Conservation (phyloP, 2,329 filamentous ascomycete genomes). For the Daldinia eschscholtzii region DNA sequence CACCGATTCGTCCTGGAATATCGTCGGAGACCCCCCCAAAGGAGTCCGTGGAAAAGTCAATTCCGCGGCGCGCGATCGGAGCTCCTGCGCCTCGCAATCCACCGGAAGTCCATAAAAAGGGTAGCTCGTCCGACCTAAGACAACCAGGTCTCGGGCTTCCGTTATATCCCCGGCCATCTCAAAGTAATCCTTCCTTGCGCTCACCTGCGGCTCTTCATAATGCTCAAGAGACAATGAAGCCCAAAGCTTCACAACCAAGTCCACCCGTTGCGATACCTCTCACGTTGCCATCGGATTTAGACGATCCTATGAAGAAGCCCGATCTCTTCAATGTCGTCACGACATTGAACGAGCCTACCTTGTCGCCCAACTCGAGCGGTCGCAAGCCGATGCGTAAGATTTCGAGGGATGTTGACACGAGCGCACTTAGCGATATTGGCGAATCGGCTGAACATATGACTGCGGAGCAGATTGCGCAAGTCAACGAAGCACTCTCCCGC, state of each 20-base stretch:
- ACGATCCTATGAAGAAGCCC: slow-evolving; percentile 34
- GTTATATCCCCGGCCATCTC: slow-evolving; percentile 31
- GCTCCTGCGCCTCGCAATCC: slow-evolving; percentile 19
- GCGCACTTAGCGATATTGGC: slow-evolving; percentile 38
- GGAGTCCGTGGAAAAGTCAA: slow-evolving; percentile 40
- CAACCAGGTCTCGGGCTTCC: slow-evolving; percentile 27
- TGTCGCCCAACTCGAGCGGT: slow-evolving; percentile 26
- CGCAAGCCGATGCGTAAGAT: slow-evolving; percentile 35
- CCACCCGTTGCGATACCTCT: slow-evolving; percentile 20
- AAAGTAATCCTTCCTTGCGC: slow-evolving; percentile 35
- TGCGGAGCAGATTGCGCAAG: slow-evolving; percentile 24
- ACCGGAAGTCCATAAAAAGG: slow-evolving; percentile 35
- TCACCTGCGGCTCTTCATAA: slow-evolving; percentile 21
- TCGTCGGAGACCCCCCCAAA: slow-evolving; percentile 36
- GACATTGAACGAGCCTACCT: slow-evolving; percentile 29
- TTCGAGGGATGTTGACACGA: slow-evolving; percentile 16
- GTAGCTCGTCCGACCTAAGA: slow-evolving; percentile 30
- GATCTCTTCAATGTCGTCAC: slow-evolving; percentile 42
- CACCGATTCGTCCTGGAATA: slow-evolving; percentile 12
- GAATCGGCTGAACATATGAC: slow-evolving; percentile 36
- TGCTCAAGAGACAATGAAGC: slow-evolving; percentile 32
- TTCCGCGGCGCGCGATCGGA: slow-evolving; percentile 45
- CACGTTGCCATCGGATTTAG: slow-evolving; percentile 21
- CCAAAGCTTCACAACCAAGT: slow-evolving; percentile 17
- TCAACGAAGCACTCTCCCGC: slow-evolving; percentile 41